Base-by-base conservation (phyloP, 441 rosid genomes). In the Lepidium campestre region DNA sequence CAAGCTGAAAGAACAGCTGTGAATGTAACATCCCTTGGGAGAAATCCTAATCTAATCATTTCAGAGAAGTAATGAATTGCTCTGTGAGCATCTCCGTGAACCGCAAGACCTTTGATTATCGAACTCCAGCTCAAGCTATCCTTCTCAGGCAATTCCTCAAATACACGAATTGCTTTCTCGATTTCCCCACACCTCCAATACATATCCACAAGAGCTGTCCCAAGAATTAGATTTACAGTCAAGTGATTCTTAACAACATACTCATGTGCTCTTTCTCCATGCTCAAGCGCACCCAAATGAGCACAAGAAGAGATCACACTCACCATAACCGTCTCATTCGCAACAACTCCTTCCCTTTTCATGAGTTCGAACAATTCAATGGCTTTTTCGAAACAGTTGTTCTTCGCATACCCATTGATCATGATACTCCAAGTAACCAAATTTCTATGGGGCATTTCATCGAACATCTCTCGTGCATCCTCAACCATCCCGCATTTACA, bases 281-380 rank as follows among this genome's bases (percentile, higher is more conserved):
- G 31, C 68, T 65, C 85, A 52, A 82, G 77, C 2, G 88, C 89
- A 36, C 96, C 92, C 41, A 89, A 72, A 81, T 83, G 84, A 74
- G 89, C 85, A 72, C 82, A 89, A 14, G 90, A 85, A 13, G 90
- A 81, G 15, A 81, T 70, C 36, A 85, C 88, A 70, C 88, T 77
- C 42, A 86, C 90, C 92, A 88, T 85, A 44, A 88, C 85, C 0
- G 84, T 82, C 79, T 85, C 92, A 63, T 85, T 88, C 1, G 87
- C 92, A 35, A 31, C 57, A 47, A 79, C 60, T 6, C 90, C 85
- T 73, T 83, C 59, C 7, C 57, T 67, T 71, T 71, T 77, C 78
- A 88, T 82, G 31, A 77, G 19, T 23, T 81, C 72, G 32, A 80
- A 86, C 80, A 85, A 68, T 54, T 78, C 80, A 42, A 85, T 6